Base-by-base conservation (phyloP, 768 basidiomycete species). In the Artomyces pyxidatus region DNA sequence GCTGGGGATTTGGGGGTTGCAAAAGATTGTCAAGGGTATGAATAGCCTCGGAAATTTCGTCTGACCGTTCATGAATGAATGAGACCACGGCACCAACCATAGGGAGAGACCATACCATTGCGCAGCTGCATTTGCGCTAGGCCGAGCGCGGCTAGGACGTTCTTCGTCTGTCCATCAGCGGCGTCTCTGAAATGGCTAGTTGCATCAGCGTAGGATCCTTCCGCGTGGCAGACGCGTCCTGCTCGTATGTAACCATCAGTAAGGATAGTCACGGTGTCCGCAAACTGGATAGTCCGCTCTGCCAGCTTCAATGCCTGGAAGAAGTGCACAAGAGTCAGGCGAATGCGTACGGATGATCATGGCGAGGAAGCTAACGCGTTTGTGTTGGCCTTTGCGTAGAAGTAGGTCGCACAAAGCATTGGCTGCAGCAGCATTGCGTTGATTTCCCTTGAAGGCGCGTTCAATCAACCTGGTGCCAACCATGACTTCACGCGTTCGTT, bases 251-350 rank as follows among this genome's bases (percentile, higher is more conserved):
- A 88, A 3, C 92, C 86, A 58, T 96, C 94, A 1, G 88, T 85
- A 25, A 94, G 73, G 14, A 95, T 71, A 0, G 88, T 75, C 27
- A 90, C 71, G 0, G 88, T 91, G 58, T 98, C 95, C 0, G 94
- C 87, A 59, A 88, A 96, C 61, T 97, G 93, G 35, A 98, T 83
- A 0, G 93, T 86, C 45, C 93, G 79, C 59, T 98, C 96, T 21
- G 92, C 93, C 17, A 98, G 71, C 71, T 98, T 99, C 38, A 95
- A 64, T 0, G 92, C 90, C 83, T 92, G 48, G 1, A 47, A 19
- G 17, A 45, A 38, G 17, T 42, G 22, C 22, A 25, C 55, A 14
- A 47, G 48, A 22, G 35, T 17, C 23, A 14, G 32, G 22, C 3
- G n/a, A 5, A 1, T 16, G 26, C 14, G 30, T 9, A 41, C 9